Conservation (phyloP, 2,329 filamentous ascomycete genomes). For the Verticillium longisporum region DNA sequence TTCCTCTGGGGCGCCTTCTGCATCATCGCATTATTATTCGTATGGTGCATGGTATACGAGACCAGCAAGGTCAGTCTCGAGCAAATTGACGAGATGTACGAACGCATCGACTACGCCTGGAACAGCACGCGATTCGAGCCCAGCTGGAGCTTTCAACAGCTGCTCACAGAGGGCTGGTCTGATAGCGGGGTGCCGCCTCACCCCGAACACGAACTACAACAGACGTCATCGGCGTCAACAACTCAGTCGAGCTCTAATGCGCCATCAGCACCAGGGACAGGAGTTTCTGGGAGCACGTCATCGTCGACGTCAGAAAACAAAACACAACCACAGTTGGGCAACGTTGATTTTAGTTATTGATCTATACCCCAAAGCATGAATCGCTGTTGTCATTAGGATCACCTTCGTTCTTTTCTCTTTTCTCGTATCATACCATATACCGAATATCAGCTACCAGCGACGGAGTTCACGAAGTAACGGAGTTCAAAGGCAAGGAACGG, state of each 20-base stretch:
- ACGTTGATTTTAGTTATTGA: conserved; percentile 59
- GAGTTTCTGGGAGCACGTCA: conserved; percentile 22
- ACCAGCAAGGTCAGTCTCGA: conserved; percentile 71
- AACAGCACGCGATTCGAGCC: conserved; percentile 61
- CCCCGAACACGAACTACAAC: conserved; percentile 42
- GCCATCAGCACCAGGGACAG: conserved; percentile 26
- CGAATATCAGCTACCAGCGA: not conserved
- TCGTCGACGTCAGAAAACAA: conserved; percentile 43
- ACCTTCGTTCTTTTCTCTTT: not conserved
- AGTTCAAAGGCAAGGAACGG: not conserved
- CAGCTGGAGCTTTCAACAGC: conserved; percentile 63
- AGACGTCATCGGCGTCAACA: conserved; percentile 25
- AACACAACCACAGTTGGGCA: conserved; percentile 44
- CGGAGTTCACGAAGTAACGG: not conserved
- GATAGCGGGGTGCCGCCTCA: conserved; percentile 43
- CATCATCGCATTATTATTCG: conserved; percentile 62
- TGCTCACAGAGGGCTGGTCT: conserved; percentile 54
- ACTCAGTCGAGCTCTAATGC: conserved; percentile 35
- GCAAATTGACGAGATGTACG: conserved; percentile 75
- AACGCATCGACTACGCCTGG: conserved; percentile 64
- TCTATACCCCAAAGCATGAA: not conserved
- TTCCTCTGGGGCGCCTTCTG: conserved; percentile 79
- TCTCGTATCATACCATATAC: not conserved
- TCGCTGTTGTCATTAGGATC: not conserved
- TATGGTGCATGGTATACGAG: conserved; percentile 69